These are phyloP conservation scores for Alternaria ventricosa DNA, from an alignment of 2,329 filamentous ascomycete species.

Conservation along the genomic window DNA sequence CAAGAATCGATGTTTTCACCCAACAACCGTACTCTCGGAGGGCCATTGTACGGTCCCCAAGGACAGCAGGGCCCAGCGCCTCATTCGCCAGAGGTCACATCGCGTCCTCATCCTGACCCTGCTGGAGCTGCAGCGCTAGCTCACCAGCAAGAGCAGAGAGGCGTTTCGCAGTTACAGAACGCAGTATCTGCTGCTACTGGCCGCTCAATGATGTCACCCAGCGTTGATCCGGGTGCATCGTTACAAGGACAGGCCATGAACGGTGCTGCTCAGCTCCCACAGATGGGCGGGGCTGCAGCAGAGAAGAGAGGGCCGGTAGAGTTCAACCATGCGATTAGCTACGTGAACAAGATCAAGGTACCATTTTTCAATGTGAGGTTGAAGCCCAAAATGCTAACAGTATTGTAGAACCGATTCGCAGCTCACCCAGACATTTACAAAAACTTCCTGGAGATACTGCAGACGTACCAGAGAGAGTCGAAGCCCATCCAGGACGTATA, in stretches of 20 bases:
- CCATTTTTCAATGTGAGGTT: conserved; percentile 30
- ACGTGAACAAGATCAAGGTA: conserved; percentile 99
- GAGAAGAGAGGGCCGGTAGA: conserved; percentile 95
- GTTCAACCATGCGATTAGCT: conserved; percentile 99
- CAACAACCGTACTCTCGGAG: conserved; percentile 52
- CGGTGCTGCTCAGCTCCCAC: conserved; percentile 65
- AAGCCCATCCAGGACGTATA: conserved; percentile 99
- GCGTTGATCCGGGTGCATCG: conserved; percentile 54
- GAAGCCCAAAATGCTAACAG: conserved; percentile 14
- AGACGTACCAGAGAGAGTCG: conserved; percentile 97
- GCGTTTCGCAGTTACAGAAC: conserved; percentile 70
- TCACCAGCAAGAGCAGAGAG: conserved; percentile 70
- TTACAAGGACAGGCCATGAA: conserved; percentile 67
- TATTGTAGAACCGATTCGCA: conserved; percentile 85
- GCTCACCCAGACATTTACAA: conserved; percentile 98
- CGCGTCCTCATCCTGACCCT: conserved; percentile 47
- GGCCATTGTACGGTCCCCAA: conserved; percentile 46
- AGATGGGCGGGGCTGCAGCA: conserved; percentile 57
- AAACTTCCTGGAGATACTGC: conserved; percentile 95
- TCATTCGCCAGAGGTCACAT: conserved; percentile 45
- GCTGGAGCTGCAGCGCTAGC: conserved; percentile 52
- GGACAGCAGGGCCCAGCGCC: conserved; percentile 41
- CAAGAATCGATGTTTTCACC: conserved; percentile 53
- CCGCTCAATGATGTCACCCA: conserved; percentile 59
- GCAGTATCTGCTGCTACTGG: conserved; percentile 66